These are phyloP conservation scores for Phytophthora cryptogea DNA, from an alignment of 352 stramenopile genomes.

Conservation along the genomic window DNA sequence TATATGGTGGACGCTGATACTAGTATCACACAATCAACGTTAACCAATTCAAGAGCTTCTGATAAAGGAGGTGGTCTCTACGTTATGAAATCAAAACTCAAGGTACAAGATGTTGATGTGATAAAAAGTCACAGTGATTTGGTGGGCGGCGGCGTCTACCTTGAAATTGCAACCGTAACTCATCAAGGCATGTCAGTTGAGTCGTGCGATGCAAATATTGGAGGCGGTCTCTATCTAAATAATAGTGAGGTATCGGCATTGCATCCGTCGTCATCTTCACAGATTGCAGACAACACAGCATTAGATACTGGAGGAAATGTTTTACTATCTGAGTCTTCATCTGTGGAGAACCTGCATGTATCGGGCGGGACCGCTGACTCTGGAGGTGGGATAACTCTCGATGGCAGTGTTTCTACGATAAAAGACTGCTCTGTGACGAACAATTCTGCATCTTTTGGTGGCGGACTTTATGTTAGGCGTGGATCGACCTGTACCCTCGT, in stretches of 20 bases:
- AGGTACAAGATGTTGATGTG: slow-evolving; percentile 13
- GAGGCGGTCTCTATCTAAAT: slow-evolving; percentile 45
- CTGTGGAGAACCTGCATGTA: slow-evolving; percentile 18
- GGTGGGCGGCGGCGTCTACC: slow-evolving; percentile 41
- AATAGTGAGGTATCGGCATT: slow-evolving; percentile 18
- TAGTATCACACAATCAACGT: slow-evolving; percentile 4
- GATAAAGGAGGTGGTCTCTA: slow-evolving; percentile 41
- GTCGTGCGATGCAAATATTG: slow-evolving; percentile 26
- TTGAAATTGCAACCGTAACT: slow-evolving; percentile 22
- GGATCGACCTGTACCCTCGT: slow-evolving; percentile 13
- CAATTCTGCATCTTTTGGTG: slow-evolving; percentile 21
- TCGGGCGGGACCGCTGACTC: slow-evolving; percentile 13
- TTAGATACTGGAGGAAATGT: slow-evolving; percentile 19
- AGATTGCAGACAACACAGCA: slow-evolving; percentile 11
- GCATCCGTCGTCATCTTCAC: slow-evolving; percentile 6
- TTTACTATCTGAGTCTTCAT: slow-evolving; percentile 10
- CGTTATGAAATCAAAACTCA: slow-evolving; percentile 11
- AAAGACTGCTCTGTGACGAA: slow-evolving; percentile 15
- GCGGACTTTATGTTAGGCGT: slow-evolving; percentile 17
- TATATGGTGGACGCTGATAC: slow-evolving; percentile 22
- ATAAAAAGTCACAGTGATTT: slow-evolving; percentile 5
- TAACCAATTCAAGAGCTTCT: slow-evolving; percentile 14
- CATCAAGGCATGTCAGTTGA: slow-evolving; percentile 36
- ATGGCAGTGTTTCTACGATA: slow-evolving; percentile 17
- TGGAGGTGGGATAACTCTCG: slow-evolving; percentile 15